phyloP scores from a whole-genome alignment of 768 basidiomycete species.

The Kwoniella heveanensis region DNA sequence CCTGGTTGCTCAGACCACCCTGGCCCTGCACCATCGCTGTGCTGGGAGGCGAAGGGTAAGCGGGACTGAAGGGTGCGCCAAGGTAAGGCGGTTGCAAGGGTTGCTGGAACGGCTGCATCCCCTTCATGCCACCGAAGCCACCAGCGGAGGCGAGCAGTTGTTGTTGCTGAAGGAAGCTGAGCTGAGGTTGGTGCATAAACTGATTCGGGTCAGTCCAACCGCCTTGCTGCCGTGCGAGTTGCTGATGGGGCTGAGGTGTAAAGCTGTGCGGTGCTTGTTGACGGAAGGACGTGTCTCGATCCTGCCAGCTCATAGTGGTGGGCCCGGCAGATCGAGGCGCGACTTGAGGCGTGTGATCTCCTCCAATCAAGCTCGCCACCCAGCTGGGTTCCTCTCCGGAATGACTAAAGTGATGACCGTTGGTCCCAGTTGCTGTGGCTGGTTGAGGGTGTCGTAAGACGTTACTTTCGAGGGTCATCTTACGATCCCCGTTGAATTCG shows the following conservation, averaged over 20 bases:
- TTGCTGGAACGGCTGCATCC: slow-evolving; percentile 1
- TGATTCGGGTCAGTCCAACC: slow-evolving; percentile 5
- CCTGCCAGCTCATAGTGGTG: slow-evolving; percentile 22
- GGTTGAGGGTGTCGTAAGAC: slow-evolving; percentile 21
- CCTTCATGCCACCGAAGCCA: slow-evolving; percentile 8
- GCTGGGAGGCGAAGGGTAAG: slow-evolving; percentile 22
- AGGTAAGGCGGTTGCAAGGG: slow-evolving; percentile 17
- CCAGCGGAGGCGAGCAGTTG: slow-evolving; percentile 19
- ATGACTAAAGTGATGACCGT: not conserved
- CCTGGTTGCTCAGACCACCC: slow-evolving; percentile 22
- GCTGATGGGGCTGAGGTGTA: slow-evolving; percentile 19
- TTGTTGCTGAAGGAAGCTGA: slow-evolving; percentile 22
- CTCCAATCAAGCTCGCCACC: slow-evolving; percentile 46
- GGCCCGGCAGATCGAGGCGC: slow-evolving; percentile 17
- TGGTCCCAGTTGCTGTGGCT: slow-evolving; percentile 11
- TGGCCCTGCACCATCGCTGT: slow-evolving; percentile 25
- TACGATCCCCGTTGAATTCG: not conserved
- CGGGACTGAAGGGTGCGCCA: slow-evolving; percentile 15
- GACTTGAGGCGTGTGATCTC: slow-evolving; percentile 27
- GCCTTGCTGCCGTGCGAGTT: not conserved
- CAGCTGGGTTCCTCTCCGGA: slow-evolving; percentile 45
- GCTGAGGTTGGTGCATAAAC: not conserved
- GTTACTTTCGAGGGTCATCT: slow-evolving; percentile 13
- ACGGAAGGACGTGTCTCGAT: slow-evolving; percentile 15
- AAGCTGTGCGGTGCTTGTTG: slow-evolving; percentile 19